Conservation (phyloP, 345 rosid species). For the Moricandia moricandioides region DNA sequence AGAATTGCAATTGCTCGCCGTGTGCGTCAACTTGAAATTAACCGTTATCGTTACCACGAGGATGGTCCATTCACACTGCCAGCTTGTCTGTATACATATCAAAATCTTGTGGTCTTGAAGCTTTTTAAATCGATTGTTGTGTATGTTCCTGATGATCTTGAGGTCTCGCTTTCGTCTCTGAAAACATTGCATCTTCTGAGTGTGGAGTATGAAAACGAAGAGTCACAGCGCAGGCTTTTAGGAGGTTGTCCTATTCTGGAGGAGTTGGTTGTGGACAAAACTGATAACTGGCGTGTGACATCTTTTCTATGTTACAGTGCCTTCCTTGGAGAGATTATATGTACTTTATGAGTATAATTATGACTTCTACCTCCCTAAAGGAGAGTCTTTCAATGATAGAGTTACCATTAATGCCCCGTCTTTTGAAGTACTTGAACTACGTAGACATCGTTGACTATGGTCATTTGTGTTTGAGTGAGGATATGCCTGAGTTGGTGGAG, state of each 20-base stretch:
- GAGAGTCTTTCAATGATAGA: neutral
- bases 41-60: neutral
- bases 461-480: neutral
- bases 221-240: neutral
- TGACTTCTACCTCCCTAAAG: neutral
- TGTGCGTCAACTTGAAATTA: neutral
- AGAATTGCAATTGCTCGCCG: neutral
- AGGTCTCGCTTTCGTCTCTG: neutral
- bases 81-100: neutral
- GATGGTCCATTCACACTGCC: neutral
- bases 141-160: neutral
- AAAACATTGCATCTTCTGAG: neutral
- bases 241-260: neutral
- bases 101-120: neutral
- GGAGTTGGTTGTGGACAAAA: neutral
- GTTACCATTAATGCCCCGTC: neutral
- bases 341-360: neutral
- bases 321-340: neutral
- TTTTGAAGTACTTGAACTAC: neutral
- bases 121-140: neutral
- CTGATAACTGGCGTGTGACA: neutral
- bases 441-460: neutral
- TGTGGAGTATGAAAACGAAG: neutral
- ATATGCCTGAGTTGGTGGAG: slow-evolving; percentile 15
- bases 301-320: neutral